phyloP scores from a whole-genome alignment of 83 land plant species.

The Picea abies region DNA sequence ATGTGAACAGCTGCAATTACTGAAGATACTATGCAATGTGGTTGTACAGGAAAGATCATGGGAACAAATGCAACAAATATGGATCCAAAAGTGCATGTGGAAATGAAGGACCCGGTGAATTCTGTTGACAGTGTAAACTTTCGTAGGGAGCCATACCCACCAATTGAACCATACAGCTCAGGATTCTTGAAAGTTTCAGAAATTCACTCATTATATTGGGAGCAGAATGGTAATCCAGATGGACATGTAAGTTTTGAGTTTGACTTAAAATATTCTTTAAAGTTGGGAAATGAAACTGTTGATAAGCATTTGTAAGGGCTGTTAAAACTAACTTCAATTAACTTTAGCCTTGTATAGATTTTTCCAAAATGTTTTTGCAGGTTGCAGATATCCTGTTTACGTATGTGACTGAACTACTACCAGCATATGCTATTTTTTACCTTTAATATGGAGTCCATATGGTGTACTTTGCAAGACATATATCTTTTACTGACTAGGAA shows the following conservation, averaged over 20 bases:
- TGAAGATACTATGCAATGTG: not conserved
- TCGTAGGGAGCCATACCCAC: slow-evolving; percentile 42
- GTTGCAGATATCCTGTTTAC: not conserved
- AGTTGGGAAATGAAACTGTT: not conserved
- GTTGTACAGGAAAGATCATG: not conserved
- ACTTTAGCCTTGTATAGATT: not conserved
- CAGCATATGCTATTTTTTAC: not conserved
- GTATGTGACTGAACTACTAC: not conserved
- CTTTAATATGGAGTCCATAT: slow-evolving; percentile 11
- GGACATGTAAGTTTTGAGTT: slow-evolving; percentile 65
- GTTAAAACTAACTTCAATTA: not conserved
- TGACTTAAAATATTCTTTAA: slow-evolving; percentile 7
- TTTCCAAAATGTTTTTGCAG: not conserved
- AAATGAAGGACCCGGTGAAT: not conserved
- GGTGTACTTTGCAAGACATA: not conserved
- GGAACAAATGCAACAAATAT: not conserved
- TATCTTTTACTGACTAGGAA: not conserved
- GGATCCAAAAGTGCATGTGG: slow-evolving; percentile 7
- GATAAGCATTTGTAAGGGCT: not conserved
- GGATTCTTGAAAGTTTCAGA: slow-evolving; percentile 87
- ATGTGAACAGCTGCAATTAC: not conserved
- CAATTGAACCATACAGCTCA: slow-evolving; percentile 62
- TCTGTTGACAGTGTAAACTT: not conserved
- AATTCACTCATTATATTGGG: slow-evolving; percentile 90
- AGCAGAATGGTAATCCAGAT: slow-evolving; percentile 87